phyloP scores from a whole-genome alignment of 768 basidiomycete genomes.

The Xanthoconium purpureum region DNA sequence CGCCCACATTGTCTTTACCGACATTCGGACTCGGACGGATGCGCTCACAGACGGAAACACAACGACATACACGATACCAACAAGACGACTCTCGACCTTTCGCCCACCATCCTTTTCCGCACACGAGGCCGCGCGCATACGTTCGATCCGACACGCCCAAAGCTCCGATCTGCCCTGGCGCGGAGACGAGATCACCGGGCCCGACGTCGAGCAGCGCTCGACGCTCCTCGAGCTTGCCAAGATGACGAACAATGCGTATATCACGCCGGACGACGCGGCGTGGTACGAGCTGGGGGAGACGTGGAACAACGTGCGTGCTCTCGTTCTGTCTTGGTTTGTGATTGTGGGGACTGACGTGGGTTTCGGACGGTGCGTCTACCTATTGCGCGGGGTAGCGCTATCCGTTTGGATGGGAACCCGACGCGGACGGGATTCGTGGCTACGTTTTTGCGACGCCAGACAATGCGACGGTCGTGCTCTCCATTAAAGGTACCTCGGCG shows the following conservation, averaged over 20 bases:
- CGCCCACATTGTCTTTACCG: conserved; percentile 54
- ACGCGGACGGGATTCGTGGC: conserved; percentile 84
- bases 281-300: conserved; percentile 77
- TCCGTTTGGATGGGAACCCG: conserved; percentile 91
- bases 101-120: conserved; percentile 48
- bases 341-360: no score
- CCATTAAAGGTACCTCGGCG: conserved; percentile 94
- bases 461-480: conserved; percentile 80
- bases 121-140: conserved; percentile 41
- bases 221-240: conserved; percentile 83
- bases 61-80: conserved; percentile 37
- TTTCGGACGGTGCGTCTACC: not conserved
- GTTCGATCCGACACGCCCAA: conserved; percentile 46
- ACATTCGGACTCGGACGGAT: conserved; percentile 30
- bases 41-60: conserved; percentile 8
- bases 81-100: conserved; percentile 38
- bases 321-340: no score
- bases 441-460: conserved; percentile 84
- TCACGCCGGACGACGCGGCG: conserved; percentile 50
- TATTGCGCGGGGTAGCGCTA: conserved; percentile 27
- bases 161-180: conserved; percentile 60
- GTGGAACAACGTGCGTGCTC: conserved; percentile 54
- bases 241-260: conserved; percentile 94
- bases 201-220: conserved; percentile 73
- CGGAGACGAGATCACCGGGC: conserved; percentile 66